Conservation (phyloP, 768 basidiomycete species). For the Hygrophorus russula region DNA sequence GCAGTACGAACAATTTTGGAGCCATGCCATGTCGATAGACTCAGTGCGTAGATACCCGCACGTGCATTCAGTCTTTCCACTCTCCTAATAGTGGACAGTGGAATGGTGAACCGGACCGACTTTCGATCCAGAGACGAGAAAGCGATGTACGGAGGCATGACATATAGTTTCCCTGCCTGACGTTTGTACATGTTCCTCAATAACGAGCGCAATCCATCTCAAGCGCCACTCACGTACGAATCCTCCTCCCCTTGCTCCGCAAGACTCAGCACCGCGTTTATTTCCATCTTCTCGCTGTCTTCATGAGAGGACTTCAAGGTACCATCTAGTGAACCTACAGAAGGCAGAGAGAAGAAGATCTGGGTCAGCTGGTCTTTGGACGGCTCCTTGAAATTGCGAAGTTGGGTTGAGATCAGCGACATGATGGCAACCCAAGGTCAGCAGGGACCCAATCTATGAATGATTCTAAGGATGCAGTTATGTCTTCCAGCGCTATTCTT, state of each 20-base stretch:
- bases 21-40: slow-evolving; percentile 88
- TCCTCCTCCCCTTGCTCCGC: slow-evolving; percentile 75
- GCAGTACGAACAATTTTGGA: slow-evolving; percentile 68
- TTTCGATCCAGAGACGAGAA: slow-evolving; percentile 89
- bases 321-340: slow-evolving; percentile 19
- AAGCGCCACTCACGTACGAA: slow-evolving; percentile 66
- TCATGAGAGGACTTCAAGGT: slow-evolving; percentile 19
- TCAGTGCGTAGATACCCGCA: slow-evolving; percentile 93
- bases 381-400: slow-evolving; percentile 88
- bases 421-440: slow-evolving; percentile 21
- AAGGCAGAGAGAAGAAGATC: slow-evolving; percentile 80
- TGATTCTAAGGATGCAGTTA: no score
- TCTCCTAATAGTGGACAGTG: slow-evolving; percentile 83
- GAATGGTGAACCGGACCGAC: slow-evolving; percentile 84
- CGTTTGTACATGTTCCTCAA: background rate
- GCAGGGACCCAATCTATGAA: no score
- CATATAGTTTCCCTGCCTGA: slow-evolving; percentile 83
- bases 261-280: slow-evolving; percentile 80
- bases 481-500: no score
- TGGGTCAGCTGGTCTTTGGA: slow-evolving; percentile 78
- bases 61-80: slow-evolving; percentile 92
- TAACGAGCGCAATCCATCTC: background rate
- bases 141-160: slow-evolving; percentile 82
- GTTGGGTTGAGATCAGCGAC: slow-evolving; percentile 78
- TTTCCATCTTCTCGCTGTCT: slow-evolving; percentile 66